Percentiles rank a stretch among this genome's conserved stretches.
These are phyloP conservation scores for Saccharomycopsis sp. DNA, from an alignment of 805 yeast species.

Conservation along the genomic window DNA sequence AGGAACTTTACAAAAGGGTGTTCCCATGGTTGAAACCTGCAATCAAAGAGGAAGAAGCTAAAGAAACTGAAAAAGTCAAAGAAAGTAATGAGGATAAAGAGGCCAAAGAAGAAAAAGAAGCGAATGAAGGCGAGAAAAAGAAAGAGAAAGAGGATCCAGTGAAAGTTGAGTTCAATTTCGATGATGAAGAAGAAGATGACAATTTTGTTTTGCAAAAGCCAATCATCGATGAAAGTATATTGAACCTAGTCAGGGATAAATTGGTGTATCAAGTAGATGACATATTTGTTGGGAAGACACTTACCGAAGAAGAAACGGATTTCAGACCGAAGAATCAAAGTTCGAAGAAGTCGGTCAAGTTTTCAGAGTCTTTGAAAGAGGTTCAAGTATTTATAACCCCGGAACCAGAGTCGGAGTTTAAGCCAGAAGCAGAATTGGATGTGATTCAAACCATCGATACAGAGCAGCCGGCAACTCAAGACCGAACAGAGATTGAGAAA, in stretches of 20 bases:
- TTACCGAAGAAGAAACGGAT: background rate
- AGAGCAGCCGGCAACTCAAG: too few relatives aligned
- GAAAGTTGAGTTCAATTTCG: slow-evolving; percentile 1
- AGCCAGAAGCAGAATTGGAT: background rate
- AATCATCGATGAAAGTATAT: slow-evolving; percentile 12
- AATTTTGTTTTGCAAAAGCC: slow-evolving; percentile 11
- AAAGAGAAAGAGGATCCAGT: background rate
- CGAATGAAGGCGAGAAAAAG: background rate
- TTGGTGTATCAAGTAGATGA: slow-evolving; percentile 13
- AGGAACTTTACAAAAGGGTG: slow-evolving; percentile 15
- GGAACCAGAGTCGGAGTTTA: too few relatives aligned
- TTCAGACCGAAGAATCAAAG: background rate
- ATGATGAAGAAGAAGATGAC: slow-evolving; percentile 10
- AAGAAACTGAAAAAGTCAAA: background rate
- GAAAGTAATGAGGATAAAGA: slow-evolving; percentile 2
- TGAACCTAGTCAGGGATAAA: slow-evolving; percentile 10
- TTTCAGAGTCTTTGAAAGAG: slow-evolving; percentile 11
- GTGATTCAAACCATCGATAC: background rate
- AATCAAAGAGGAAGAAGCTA: background rate
- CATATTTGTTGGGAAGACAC: slow-evolving; percentile 1
- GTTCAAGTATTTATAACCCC: too few relatives aligned
- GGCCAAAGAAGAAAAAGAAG: background rate
- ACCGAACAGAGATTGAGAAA: slow-evolving; percentile 16
- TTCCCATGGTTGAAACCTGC: slow-evolving; percentile 19
- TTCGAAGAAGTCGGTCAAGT: slow-evolving; percentile 13